These are phyloP conservation scores for Lactarius hengduanensis DNA, from an alignment of 768 basidiomycete species.

Conservation along the genomic window DNA sequence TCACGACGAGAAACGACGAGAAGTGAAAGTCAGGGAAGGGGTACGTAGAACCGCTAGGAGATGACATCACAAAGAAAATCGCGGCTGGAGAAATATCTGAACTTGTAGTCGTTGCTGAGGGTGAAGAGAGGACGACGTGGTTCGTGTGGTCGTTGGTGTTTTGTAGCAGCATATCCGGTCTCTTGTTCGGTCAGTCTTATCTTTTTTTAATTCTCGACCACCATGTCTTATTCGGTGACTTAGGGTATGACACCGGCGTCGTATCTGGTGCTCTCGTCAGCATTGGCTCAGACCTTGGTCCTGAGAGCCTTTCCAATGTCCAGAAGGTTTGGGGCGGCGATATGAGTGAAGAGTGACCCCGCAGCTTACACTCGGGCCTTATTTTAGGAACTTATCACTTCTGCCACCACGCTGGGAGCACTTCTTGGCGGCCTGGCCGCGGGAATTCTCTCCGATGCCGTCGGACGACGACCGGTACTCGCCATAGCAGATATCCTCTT, in stretches of 20 bases:
- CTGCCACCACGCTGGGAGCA: slow-evolving; percentile 74
- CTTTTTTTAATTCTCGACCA: background rate
- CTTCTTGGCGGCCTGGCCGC: slow-evolving; percentile 71
- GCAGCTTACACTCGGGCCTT: background rate
- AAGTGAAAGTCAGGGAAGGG: background rate
- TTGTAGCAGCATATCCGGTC: slow-evolving; percentile 71
- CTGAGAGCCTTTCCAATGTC: slow-evolving; percentile 50
- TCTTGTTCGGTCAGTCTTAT: slow-evolving; percentile 61
- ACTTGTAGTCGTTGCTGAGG: slow-evolving; percentile 57
- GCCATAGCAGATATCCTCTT: slow-evolving; percentile 70
- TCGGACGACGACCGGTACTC: slow-evolving; percentile 63
- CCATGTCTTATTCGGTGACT: background rate
- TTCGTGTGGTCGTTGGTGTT: slow-evolving; percentile 78
- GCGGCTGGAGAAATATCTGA: slow-evolving; percentile 55
- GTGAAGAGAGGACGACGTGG: slow-evolving; percentile 64
- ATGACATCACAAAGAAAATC: slow-evolving; percentile 12
- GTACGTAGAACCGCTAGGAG: background rate
- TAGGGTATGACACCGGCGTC: slow-evolving; percentile 77
- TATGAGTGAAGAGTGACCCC: background rate
- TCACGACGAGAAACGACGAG: slow-evolving; percentile 8
- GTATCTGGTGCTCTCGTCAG: slow-evolving; percentile 80
- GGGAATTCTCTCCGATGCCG: slow-evolving; percentile 68
- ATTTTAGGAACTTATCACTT: slow-evolving; percentile 73
- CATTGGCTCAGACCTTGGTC: slow-evolving; percentile 65
- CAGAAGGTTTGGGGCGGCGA: slow-evolving; percentile 51